These are phyloP conservation scores for Fusarium domesticum DNA, from an alignment of 2,329 filamentous ascomycete genomes.

Conservation along the genomic window DNA sequence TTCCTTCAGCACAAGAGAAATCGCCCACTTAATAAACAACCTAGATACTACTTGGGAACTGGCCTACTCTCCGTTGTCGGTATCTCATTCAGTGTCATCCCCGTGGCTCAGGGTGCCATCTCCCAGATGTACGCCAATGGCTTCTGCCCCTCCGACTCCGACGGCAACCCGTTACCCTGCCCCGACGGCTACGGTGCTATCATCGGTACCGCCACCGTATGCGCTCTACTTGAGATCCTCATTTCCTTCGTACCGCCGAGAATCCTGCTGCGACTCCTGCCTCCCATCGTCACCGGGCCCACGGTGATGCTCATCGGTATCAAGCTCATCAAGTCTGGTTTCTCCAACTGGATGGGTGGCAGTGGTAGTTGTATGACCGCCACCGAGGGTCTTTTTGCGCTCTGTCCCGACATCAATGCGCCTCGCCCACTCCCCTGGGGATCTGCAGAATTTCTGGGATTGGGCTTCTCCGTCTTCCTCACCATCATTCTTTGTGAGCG, in stretches of 20 bases:
- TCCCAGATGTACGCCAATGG: slow-evolving; percentile 75
- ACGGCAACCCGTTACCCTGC: slow-evolving; percentile 68
- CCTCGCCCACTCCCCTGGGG: slow-evolving; percentile 76
- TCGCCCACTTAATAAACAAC: slow-evolving; percentile 1
- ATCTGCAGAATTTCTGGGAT: slow-evolving; percentile 70
- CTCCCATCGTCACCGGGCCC: slow-evolving; percentile 73
- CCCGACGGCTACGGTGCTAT: slow-evolving; percentile 72
- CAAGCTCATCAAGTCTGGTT: slow-evolving; percentile 66
- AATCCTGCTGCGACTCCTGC: slow-evolving; percentile 69
- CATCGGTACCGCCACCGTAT: slow-evolving; percentile 65
- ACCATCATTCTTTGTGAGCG: slow-evolving; percentile 79
- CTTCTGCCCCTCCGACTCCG: slow-evolving; percentile 56
- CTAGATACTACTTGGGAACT: slow-evolving; percentile 71
- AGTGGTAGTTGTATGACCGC: slow-evolving; percentile 54
- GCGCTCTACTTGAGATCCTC: slow-evolving; percentile 66
- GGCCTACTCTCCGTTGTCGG: slow-evolving; percentile 80
- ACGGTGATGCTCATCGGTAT: slow-evolving; percentile 72
- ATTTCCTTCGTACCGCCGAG: slow-evolving; percentile 72
- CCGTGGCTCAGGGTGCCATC: slow-evolving; percentile 60
- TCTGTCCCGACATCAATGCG: slow-evolving; percentile 65
- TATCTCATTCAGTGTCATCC: slow-evolving; percentile 36
- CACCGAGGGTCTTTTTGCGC: slow-evolving; percentile 55
- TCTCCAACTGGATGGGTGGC: slow-evolving; percentile 77
- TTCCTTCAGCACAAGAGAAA: neutral
- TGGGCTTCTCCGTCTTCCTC: slow-evolving; percentile 77